These are phyloP conservation scores for Ascochyta lentis DNA, from an alignment of 2,329 filamentous ascomycete genomes.

Conservation along the genomic window DNA sequence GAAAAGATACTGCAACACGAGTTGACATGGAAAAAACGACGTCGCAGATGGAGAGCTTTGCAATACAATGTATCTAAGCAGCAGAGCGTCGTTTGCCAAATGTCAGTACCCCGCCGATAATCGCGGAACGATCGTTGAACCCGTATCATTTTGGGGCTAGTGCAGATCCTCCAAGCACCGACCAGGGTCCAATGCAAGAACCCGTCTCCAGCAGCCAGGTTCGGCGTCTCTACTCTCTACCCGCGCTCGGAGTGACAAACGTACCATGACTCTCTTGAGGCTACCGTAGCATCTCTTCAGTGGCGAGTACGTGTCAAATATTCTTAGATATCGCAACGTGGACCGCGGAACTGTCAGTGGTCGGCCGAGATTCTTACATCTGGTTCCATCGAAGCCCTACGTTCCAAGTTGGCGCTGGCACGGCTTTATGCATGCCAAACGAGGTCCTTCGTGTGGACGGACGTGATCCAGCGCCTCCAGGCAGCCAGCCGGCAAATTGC, in stretches of 20 bases:
- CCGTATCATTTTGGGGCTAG: constrained; percentile 4
- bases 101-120: not conserved
- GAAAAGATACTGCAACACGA: not conserved
- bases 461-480: not conserved
- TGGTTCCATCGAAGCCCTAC: not conserved
- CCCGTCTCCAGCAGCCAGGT: constrained; percentile 1
- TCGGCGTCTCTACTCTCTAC: not conserved
- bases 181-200: not conserved
- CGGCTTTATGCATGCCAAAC: not conserved
- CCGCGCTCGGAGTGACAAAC: not conserved
- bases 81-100: not conserved
- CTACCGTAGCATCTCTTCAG: not conserved
- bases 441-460: not conserved
- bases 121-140: constrained; percentile 10
- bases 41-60: not conserved
- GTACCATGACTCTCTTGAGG: constrained; percentile 6
- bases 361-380: not conserved
- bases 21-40: not conserved
- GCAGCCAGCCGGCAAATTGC: not conserved
- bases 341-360: not conserved
- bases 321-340: not conserved
- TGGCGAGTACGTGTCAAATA: not conserved
- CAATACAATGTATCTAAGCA: not conserved
- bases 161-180: constrained; percentile 6
- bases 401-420: not conserved